These are phyloP conservation scores for Pholiota microspora DNA, from an alignment of 768 basidiomycete genomes.

Conservation along the genomic window DNA sequence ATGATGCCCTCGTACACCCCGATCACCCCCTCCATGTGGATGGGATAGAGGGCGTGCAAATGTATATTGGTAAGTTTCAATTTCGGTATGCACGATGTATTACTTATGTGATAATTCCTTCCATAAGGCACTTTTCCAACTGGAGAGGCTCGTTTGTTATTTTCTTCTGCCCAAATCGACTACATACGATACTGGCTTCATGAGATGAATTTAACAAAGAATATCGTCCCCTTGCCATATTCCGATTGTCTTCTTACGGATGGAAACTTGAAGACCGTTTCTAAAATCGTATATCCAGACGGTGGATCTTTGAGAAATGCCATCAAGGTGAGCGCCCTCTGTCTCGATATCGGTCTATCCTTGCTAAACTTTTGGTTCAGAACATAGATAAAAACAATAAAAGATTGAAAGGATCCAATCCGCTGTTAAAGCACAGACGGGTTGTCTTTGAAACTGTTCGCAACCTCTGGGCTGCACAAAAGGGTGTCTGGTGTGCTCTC, in stretches of 20 bases:
- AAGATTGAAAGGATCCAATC: constrained; percentile 63
- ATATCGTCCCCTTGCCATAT: constrained; percentile 70
- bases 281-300: constrained; percentile 54
- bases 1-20: constrained; percentile 65
- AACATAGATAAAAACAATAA: constrained; percentile 81
- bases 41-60: constrained; percentile 63
- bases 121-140: constrained; percentile 59
- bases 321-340: constrained; percentile 45
- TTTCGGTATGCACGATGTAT: not conserved
- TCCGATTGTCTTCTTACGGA: constrained; percentile 71
- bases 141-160: constrained; percentile 77
- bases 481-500: constrained; percentile 72
- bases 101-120: not conserved
- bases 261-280: constrained; percentile 54
- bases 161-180: constrained; percentile 82
- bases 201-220: constrained; percentile 63
- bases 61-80: constrained; percentile 60
- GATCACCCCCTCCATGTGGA: constrained; percentile 70
- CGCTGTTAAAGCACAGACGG: constrained; percentile 53
- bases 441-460: constrained; percentile 69
- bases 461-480: constrained; percentile 56
- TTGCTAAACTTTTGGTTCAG: constrained; percentile 32
- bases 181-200: constrained; percentile 85
- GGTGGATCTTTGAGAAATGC: constrained; percentile 54
- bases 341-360: not conserved